Conservation (phyloP, 163 green algal genomes). For the Volvox carteri region DNA sequence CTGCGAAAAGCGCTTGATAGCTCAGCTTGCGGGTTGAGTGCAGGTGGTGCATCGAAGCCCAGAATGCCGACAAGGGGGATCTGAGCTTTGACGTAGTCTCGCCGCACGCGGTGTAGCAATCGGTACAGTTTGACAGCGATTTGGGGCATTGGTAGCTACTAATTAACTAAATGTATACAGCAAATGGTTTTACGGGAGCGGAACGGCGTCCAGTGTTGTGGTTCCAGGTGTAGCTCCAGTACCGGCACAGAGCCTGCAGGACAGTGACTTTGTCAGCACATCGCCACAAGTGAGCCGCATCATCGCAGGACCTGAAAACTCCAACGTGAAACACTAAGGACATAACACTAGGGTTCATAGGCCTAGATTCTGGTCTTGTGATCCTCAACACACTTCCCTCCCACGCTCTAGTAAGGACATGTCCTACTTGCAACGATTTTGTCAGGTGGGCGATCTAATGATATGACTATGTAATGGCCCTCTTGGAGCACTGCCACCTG, state of each 20-base stretch:
- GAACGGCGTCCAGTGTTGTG: no score
- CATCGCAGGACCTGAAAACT: no score
- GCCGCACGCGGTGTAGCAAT: background rate
- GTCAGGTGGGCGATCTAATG: constrained; percentile 19
- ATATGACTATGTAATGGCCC: no score
- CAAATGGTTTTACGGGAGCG: background rate
- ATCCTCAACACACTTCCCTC: no score
- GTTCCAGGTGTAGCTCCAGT: no score
- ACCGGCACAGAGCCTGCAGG: no score
- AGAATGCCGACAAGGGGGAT: constrained; percentile 39
- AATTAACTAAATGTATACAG: background rate
- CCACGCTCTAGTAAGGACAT: background rate
- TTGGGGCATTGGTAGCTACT: background rate
- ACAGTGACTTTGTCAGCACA: no score
- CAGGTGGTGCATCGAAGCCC: background rate
- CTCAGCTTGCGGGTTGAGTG: background rate
- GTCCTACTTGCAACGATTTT: constrained; percentile 45
- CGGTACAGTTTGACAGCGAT: constrained; percentile 21
- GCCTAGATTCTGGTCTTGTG: no score
- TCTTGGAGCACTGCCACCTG: background rate
- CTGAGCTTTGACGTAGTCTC: constrained; percentile 8
- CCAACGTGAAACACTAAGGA: no score
- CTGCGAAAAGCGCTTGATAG: background rate
- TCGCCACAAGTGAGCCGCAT: no score
- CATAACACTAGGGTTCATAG: no score